Conservation (phyloP, 805 yeast species). For the Myxozyma neglecta region DNA sequence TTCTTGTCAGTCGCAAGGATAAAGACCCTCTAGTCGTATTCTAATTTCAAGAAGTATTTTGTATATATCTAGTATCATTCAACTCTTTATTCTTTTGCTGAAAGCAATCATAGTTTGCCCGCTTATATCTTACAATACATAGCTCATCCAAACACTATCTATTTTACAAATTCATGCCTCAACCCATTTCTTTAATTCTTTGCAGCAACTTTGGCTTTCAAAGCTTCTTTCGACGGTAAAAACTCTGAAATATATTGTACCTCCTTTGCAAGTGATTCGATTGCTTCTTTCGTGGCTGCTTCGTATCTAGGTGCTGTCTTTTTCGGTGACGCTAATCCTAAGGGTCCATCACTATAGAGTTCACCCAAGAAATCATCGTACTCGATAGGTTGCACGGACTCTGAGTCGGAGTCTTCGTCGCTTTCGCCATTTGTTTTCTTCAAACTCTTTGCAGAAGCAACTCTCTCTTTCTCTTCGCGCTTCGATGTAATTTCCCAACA, state of each 20-base stretch:
- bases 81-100: too few species aligned
- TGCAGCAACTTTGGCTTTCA: neutral
- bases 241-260: conserved; percentile 16
- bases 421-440: neutral
- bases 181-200: neutral
- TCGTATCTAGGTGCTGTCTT: conserved; percentile 9
- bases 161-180: neutral
- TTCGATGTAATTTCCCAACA: conserved; percentile 6
- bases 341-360: conserved; percentile 1
- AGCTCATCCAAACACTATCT: neutral
- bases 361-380: conserved; percentile 24
- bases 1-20: conserved; percentile 52
- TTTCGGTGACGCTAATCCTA: neutral
- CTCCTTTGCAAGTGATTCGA: conserved; percentile 16
- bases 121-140: neutral
- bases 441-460: neutral
- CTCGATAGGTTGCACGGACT: neutral
- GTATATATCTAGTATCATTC: neutral
- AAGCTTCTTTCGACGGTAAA: conserved; percentile 18
- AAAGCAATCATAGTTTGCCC: neutral
- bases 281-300: conserved; percentile 17
- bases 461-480: neutral
- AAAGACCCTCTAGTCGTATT: conserved; percentile 55
- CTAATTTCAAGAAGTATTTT: neutral
- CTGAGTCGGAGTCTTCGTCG: conserved; percentile 1